Evolutionary conservation across 2,329 filamentous ascomycete genomes (phyloP).

Genomic region (Pseudogymnoascus sp.): DNA sequence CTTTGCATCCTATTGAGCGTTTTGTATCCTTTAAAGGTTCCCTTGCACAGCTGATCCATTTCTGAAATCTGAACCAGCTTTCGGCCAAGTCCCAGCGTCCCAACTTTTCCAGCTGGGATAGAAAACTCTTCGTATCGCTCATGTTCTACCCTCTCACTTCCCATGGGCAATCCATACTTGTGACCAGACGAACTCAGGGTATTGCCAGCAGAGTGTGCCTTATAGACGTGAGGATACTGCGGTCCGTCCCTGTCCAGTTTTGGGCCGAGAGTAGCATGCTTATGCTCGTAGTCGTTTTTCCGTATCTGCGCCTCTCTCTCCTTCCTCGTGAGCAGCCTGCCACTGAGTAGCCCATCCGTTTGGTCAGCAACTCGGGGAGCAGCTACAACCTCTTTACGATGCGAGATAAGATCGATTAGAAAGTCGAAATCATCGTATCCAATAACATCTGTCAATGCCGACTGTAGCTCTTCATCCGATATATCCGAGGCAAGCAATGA

Average conservation of each 20-base stretch:
- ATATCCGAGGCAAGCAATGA: slow-evolving; percentile 61
- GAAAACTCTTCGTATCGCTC: slow-evolving; percentile 76
- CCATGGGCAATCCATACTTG: slow-evolving; percentile 73
- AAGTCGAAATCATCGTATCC: slow-evolving; percentile 92
- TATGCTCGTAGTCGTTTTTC: slow-evolving; percentile 73
- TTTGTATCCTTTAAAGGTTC: slow-evolving; percentile 94
- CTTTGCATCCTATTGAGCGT: slow-evolving; percentile 96
- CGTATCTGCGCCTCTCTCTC: slow-evolving; percentile 74
- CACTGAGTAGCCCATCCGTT: slow-evolving; percentile 34
- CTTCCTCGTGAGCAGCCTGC: slow-evolving; percentile 61
- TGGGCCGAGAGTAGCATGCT: slow-evolving; percentile 62
- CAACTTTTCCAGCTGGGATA: slow-evolving; percentile 75
- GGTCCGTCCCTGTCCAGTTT: slow-evolving; percentile 62
- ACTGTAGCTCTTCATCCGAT: slow-evolving; percentile 82
- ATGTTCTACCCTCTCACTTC: slow-evolving; percentile 62
- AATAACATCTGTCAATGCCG: slow-evolving; percentile 77
- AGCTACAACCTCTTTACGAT: slow-evolving; percentile 58
- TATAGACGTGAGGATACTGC: slow-evolving; percentile 91
- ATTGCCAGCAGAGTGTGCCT: slow-evolving; percentile 74
- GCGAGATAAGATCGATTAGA: slow-evolving; percentile 78
- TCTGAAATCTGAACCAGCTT: slow-evolving; percentile 71
- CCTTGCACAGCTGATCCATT: slow-evolving; percentile 79
- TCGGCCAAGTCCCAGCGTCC: slow-evolving; percentile 61
- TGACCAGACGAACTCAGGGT: slow-evolving; percentile 70
- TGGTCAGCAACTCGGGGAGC: slow-evolving; percentile 34